Base-by-base conservation (phyloP, 345 rosid genomes). In the Streptanthus diversifolius region DNA sequence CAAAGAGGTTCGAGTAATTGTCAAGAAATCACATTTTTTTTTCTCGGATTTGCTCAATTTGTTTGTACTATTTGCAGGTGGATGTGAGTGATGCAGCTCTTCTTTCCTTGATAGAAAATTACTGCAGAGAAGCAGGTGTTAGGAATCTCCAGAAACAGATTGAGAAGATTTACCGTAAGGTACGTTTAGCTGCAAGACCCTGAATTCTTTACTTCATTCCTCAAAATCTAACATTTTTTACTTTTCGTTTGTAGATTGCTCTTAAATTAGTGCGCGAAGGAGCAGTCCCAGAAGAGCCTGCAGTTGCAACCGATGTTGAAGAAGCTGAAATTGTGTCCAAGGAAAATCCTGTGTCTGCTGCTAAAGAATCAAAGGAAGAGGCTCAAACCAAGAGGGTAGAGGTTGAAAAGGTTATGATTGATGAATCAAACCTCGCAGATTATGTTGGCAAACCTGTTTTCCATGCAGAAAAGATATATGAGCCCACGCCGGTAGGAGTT, bases 161-260 rank as follows among this genome's bases (percentile, higher is more conserved):
- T 67, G 98, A 90, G 75, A 95, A 95, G 88, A 92, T 95, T n/a
- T 92, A 95, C 76, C 99, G 98, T 21, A 95, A 92, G 96, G 99
- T 90, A 57, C 39, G 32, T 49, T 65, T 41, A 40, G 44, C 43
- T 59, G 25, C 33, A 71, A 32, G 33, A 30, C 71, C 30, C 52
- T 48, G 36, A n/a, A 44, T 41, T 29, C 1, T 39, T 24, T 13
- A 7, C 53, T 27, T 18, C 56, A 47, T 7, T 44, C 61, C 37
- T 29, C 22, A 55, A 61, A 30, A 7, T 47, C 11, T 32, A 17
- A 53, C 39, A 36, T 4, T 19, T 29, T 53, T 51, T 21, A 63
- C 37, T 64, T 35, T 68, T 52, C 22, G 19, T 37, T 57, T 56
- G 76, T 83, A 95, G 98, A 90, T 92, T 84, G 97, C 99, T n/a